phyloP scores from a whole-genome alignment of 108 stramenopile species.

The Cyclotella atomus region DNA sequence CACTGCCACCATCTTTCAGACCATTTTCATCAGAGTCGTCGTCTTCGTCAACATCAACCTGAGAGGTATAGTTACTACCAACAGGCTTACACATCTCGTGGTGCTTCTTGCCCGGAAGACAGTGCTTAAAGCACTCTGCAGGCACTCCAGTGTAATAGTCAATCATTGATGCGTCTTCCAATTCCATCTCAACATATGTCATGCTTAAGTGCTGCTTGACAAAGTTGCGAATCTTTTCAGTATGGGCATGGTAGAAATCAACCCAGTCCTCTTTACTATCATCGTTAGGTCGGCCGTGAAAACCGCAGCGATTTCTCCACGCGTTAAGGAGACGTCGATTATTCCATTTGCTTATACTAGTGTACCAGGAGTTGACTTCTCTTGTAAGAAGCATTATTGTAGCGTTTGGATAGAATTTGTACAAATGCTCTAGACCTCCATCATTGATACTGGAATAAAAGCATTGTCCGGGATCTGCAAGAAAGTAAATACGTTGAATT shows the following conservation, averaged over 20 bases:
- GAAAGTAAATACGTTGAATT: too few relatives aligned
- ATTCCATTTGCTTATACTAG: constrained; percentile 13
- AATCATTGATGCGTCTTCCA: constrained; percentile 13
- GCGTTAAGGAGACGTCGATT: not conserved
- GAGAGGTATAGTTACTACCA: not conserved
- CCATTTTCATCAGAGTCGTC: not conserved
- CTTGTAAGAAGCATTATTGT: constrained; percentile 30
- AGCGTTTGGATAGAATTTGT: constrained; percentile 32
- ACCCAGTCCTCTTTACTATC: constrained; percentile 16
- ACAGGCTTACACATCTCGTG: constrained; percentile 5
- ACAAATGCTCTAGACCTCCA: constrained; percentile 41
- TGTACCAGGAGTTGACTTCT: constrained; percentile 16
- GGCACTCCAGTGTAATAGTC: constrained; percentile 17
- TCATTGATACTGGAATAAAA: constrained; percentile 36
- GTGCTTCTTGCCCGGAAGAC: constrained; percentile 1
- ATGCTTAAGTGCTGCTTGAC: constrained; percentile 8
- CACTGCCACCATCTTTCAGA: not conserved
- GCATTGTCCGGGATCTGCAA: constrained; percentile 16
- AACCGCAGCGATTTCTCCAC: constrained; percentile 15
- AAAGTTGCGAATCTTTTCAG: constrained; percentile 23
- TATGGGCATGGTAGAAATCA: constrained; percentile 27
- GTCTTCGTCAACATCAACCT: not conserved
- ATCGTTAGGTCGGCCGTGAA: not conserved
- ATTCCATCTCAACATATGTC: constrained; percentile 30
- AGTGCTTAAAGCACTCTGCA: not conserved